Evolutionary conservation across 2,329 filamentous ascomycete species (phyloP).

Genomic region (Juglanconis juglandina): DNA sequence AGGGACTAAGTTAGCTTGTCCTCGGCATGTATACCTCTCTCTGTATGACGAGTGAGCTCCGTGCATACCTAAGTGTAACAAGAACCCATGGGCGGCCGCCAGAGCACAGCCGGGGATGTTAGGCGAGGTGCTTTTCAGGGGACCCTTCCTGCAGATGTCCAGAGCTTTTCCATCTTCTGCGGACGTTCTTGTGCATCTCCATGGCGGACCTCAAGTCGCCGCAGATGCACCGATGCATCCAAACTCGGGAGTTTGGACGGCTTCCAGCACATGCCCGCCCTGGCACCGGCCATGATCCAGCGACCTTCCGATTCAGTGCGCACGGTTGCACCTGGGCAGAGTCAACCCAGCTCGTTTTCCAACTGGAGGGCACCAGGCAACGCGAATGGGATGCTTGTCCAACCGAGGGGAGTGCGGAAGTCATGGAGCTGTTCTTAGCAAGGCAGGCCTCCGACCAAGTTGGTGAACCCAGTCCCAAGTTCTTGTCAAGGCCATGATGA

Average conservation of each 20-base stretch:
- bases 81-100: background rate
- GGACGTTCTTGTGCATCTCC: background rate
- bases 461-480: background rate
- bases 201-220: background rate
- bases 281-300: constrained; percentile 2
- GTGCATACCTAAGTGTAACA: constrained; percentile 5
- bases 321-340: background rate
- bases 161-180: background rate
- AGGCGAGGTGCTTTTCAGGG: constrained; percentile 17
- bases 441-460: background rate
- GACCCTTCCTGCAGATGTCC: constrained; percentile 8
- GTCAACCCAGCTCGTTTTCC: background rate
- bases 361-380: background rate
- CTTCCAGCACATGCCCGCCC: constrained; percentile 3
- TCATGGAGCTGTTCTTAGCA: background rate
- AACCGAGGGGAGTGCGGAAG: background rate
- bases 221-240: background rate
- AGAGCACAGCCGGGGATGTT: constrained; percentile 10
- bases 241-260: background rate
- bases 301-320: background rate
- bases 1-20: background rate
- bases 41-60: background rate
- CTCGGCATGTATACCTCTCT: background rate
- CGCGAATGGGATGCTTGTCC: background rate
- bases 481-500: background rate